These are phyloP conservation scores for Cornus suecica DNA, from an alignment of 148 eudicot genomes.

Conservation along the genomic window DNA sequence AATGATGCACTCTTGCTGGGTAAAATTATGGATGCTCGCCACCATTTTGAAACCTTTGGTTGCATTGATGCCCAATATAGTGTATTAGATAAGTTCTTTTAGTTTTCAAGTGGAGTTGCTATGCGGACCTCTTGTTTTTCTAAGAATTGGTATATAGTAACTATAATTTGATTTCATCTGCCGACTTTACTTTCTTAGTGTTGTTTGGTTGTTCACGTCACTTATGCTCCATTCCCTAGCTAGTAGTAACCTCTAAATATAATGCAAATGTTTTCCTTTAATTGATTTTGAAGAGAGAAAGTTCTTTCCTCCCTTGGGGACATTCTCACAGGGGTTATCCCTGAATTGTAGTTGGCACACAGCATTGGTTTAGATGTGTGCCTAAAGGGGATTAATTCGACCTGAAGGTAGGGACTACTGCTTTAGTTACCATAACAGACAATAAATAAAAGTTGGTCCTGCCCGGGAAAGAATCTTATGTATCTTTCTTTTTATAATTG, in stretches of 20 bases:
- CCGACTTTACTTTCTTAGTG: background rate
- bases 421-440: too few species aligned
- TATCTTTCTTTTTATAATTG: background rate
- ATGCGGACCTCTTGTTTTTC: background rate
- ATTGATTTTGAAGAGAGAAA: too few species aligned
- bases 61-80: background rate
- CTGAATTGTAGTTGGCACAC: too few species aligned
- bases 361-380: too few species aligned
- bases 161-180: background rate
- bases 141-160: background rate
- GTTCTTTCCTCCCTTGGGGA: too few species aligned
- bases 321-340: too few species aligned
- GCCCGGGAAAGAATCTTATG: too few species aligned
- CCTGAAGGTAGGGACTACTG: too few species aligned
- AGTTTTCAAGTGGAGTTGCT: background rate
- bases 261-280: too few species aligned
- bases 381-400: too few species aligned
- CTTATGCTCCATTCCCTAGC: background rate
- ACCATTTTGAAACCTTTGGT: background rate
- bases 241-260: background rate
- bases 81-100: background rate
- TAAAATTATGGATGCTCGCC: background rate
- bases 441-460: too few species aligned
- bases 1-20: background rate
- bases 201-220: background rate